Evolutionary conservation across 306 rosid species (phyloP), one percentile per base, ranked within the genome.

Genomic region (Pyrus betulifolia): DNA sequence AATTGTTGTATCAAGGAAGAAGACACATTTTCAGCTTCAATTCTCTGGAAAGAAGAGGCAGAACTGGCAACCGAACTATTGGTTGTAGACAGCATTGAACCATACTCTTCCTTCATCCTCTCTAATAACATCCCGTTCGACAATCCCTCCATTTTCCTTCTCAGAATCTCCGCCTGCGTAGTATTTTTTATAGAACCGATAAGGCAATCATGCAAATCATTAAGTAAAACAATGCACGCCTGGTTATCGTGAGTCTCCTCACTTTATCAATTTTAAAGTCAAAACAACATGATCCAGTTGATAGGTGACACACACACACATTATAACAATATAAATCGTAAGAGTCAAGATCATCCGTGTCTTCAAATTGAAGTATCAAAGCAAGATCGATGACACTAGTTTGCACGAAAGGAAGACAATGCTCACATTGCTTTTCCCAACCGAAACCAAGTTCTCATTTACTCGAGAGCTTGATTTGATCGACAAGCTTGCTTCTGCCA

Each of bases 51-150:
- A 79, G 83, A 81, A 67, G 96, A 80, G 49, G 85, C 86, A 67
- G 93, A 90, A 82, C 85, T 88, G 9, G 90, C 60, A 58, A 63
- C 85, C 23, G 91, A 90, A 61, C 79, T 76, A 74, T 70, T 88
- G 72, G 91, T 87, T 25, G 92, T 79, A 23, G 87, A 91, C 35
- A 88, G 87, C 85, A 89, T 76, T 17, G 98, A 92, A n/a, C 92
- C 86, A 73, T 89, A 95, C 75, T 92, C 98, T 81, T 95, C 96
- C 85, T 88, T 88, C 93, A 95, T 95, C 82, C 89, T 90, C 79
- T 88, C 88, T 45, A 95, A 83, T 64, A 92, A 80, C 68, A 85
- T 81, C 59, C 97, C 98, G 74, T 87, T 87, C 42, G 98, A 95
- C 78, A 92, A 78, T 67, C 88, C 93, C 71, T 95, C 97, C 98